Evolutionary conservation across 257 asterid species (phyloP).

Genomic region (Gardenia jasminoides): DNA sequence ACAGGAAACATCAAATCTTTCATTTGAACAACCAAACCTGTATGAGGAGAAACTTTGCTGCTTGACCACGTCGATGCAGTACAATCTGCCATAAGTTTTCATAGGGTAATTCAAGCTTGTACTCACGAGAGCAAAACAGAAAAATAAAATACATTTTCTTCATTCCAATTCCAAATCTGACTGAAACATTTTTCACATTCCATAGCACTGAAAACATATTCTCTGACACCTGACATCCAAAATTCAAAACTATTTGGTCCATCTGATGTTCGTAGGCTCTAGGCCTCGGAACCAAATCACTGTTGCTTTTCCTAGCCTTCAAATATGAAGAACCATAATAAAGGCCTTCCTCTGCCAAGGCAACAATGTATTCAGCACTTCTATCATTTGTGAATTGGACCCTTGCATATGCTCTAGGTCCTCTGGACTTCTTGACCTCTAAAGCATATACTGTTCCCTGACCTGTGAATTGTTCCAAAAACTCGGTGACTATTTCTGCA

Average conservation of each 20-base stretch:
- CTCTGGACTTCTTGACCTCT: constrained; percentile 50
- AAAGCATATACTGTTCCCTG: constrained; percentile 48
- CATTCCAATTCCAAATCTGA: constrained; percentile 58
- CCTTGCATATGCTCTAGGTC: constrained; percentile 56
- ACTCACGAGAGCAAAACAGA: constrained; percentile 23
- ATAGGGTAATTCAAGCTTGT: constrained; percentile 71
- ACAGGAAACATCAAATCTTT: neutral
- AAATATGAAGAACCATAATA: constrained; percentile 55
- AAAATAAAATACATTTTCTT: constrained; percentile 52
- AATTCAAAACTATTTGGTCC: constrained; percentile 41
- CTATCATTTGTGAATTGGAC: constrained; percentile 53
- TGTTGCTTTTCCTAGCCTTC: constrained; percentile 42
- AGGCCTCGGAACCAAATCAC: constrained; percentile 38
- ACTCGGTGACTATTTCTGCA: constrained; percentile 32
- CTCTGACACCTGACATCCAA: constrained; percentile 63
- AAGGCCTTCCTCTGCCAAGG: constrained; percentile 30
- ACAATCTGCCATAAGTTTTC: constrained; percentile 82
- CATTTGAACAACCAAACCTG: constrained; percentile 50
- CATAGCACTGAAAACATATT: constrained; percentile 54
- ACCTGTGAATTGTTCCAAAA: constrained; percentile 48
- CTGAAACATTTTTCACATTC: constrained; percentile 33
- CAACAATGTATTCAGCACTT: constrained; percentile 35
- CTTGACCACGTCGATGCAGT: constrained; percentile 32
- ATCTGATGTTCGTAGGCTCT: constrained; percentile 34
- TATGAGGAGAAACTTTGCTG: constrained; percentile 49